These are phyloP conservation scores for Rhodotorula babjevae DNA, from an alignment of 768 basidiomycete species.

Conservation along the genomic window DNA sequence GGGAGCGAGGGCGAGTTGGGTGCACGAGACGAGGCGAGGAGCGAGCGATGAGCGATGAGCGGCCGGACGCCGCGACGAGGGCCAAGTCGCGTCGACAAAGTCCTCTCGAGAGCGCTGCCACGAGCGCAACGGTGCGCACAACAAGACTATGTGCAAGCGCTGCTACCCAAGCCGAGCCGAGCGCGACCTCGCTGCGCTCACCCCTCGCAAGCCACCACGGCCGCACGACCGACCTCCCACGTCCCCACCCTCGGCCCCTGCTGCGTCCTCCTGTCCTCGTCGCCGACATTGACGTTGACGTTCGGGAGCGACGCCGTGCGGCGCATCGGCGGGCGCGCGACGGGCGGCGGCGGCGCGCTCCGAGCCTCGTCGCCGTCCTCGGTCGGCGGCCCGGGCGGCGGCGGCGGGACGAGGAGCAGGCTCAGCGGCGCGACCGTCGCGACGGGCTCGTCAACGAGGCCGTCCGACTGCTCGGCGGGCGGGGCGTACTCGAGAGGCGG, in stretches of 20 bases:
- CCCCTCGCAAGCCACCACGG: not conserved
- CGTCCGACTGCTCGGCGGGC: not conserved
- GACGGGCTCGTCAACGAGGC: not conserved
- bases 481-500: not conserved
- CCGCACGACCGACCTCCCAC: not conserved
- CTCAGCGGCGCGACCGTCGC: not conserved
- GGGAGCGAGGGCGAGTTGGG: not conserved
- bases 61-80: no score
- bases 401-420: not conserved
- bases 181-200: not conserved
- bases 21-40: not conserved
- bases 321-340: not conserved
- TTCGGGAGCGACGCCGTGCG: not conserved
- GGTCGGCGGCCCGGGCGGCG: no score
- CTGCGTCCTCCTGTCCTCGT: not conserved
- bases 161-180: no score
- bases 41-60: not conserved
- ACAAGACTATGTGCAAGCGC: no score
- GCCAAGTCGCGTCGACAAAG: no score
- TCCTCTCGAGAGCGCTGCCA: no score
- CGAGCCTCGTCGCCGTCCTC: not conserved
- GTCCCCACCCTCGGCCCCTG: not conserved
- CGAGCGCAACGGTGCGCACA: no score
- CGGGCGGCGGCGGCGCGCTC: not conserved
- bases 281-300: no score